Evolutionary conservation across 177 flowering plant species (phyloP).

Genomic region (Vitis hybrid): DNA sequence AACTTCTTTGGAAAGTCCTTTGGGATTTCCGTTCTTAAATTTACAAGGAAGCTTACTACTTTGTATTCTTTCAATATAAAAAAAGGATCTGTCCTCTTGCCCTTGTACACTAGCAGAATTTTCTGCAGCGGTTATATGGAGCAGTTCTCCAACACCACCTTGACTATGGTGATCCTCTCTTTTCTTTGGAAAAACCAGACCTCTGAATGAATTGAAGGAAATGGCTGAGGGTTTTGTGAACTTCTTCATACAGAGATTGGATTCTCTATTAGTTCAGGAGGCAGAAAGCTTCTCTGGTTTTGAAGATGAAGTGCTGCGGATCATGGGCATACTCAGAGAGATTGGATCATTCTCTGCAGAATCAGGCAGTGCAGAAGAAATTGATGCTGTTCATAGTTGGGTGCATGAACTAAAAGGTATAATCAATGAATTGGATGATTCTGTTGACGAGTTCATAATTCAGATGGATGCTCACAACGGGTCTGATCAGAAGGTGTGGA

Average conservation of each 20-base stretch:
- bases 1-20: no score
- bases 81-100: no score
- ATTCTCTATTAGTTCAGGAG: conserved; percentile 1
- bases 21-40: no score
- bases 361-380: background rate
- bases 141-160: no score
- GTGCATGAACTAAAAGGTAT: conserved; percentile 5
- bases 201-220: background rate
- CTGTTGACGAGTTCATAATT: conserved; percentile 11
- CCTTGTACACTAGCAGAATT: no score
- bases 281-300: conserved; percentile 13
- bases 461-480: conserved; percentile 9
- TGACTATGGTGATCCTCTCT: background rate
- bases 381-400: conserved; percentile 9
- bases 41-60: no score
- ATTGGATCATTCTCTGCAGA: background rate
- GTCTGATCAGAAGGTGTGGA: background rate
- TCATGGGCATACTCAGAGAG: background rate
- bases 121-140: no score
- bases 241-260: conserved; percentile 11
- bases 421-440: conserved; percentile 10
- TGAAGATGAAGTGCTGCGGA: conserved; percentile 8
- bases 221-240: conserved; percentile 12
- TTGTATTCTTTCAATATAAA: no score
- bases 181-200: background rate